Conservation (phyloP, 2,329 filamentous ascomycete genomes). For the Fusarium tricinctum region DNA sequence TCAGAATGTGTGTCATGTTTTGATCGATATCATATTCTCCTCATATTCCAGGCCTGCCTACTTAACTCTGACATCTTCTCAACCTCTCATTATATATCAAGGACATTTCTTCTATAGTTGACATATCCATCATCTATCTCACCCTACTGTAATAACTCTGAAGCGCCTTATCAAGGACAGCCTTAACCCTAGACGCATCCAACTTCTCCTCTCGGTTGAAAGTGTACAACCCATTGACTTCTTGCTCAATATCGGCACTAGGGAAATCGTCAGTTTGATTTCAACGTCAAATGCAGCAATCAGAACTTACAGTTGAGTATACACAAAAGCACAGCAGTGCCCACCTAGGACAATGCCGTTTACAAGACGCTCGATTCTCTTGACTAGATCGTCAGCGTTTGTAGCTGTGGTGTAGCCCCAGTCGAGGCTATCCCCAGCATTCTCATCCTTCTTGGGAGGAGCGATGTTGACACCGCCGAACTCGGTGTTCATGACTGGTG, state of each 20-base stretch:
- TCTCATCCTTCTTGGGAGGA: conserved; percentile 55
- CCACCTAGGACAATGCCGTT: conserved; percentile 70
- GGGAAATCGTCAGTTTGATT: conserved; percentile 15
- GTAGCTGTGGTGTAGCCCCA: conserved; percentile 79
- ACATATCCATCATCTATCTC: conserved; percentile 11
- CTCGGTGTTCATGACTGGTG: conserved; percentile 75
- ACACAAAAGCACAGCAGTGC: conserved; percentile 73
- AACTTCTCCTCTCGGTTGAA: conserved; percentile 74
- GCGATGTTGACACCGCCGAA: conserved; percentile 78
- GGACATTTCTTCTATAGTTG: no score
- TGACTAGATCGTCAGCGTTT: conserved; percentile 71
- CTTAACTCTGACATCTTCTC: neutral
- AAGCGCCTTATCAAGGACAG: conserved; percentile 68
- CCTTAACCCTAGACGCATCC: conserved; percentile 68
- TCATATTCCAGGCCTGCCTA: neutral
- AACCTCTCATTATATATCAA: neutral
- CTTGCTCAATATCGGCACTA: conserved; percentile 74
- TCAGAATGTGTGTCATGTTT: neutral
- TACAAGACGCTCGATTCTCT: conserved; percentile 70
- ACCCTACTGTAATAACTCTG: conserved; percentile 60
- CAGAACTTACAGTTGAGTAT: conserved; percentile 72
- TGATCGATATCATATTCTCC: neutral
- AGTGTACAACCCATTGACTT: conserved; percentile 76
- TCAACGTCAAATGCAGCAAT: neutral
- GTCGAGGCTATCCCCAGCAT: conserved; percentile 61